phyloP scores from a whole-genome alignment of 2,329 filamentous ascomycete species.

The Phoma sp. region DNA sequence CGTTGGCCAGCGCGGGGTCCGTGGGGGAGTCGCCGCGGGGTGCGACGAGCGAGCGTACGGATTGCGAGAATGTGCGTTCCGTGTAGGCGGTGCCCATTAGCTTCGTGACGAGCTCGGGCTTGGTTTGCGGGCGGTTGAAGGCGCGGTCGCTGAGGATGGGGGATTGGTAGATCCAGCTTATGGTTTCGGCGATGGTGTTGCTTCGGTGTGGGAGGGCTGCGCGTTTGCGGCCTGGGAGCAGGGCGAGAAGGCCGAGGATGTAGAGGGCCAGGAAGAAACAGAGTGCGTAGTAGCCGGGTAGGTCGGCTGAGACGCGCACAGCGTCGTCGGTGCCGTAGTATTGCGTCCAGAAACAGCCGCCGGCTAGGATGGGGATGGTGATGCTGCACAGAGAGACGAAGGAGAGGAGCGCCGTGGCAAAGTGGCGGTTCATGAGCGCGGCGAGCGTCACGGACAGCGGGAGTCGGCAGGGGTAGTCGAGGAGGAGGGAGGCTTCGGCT shows the following conservation, averaged over 20 bases:
- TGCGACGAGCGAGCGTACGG: constrained; percentile 34
- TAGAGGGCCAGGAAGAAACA: constrained; percentile 76
- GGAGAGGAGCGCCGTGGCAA: constrained; percentile 67
- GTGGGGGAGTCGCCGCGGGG: constrained; percentile 30
- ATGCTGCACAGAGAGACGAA: constrained; percentile 65
- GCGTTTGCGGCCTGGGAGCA: constrained; percentile 65
- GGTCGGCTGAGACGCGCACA: constrained; percentile 68
- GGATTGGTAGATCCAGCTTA: constrained; percentile 77
- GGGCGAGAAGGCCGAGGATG: constrained; percentile 63
- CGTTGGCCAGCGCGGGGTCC: constrained; percentile 25
- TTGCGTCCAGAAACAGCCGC: constrained; percentile 76
- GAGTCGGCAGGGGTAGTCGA: constrained; percentile 72
- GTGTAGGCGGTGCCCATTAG: constrained; percentile 65
- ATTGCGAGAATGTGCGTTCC: constrained; percentile 47
- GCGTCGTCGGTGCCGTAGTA: constrained; percentile 55
- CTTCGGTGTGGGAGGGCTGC: constrained; percentile 76
- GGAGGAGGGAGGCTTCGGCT: constrained; percentile 69
- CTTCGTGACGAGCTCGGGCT: constrained; percentile 70
- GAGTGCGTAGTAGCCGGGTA: constrained; percentile 75
- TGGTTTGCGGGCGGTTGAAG: constrained; percentile 72
- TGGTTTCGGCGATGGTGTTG: constrained; percentile 74
- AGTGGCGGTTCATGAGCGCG: constrained; percentile 68
- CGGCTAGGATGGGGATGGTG: constrained; percentile 70
- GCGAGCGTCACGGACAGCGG: constrained; percentile 66
- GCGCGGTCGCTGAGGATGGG: constrained; percentile 74